Base-by-base conservation (phyloP, 2,329 filamentous ascomycete genomes). In the Aspergillus carbonarius region DNA sequence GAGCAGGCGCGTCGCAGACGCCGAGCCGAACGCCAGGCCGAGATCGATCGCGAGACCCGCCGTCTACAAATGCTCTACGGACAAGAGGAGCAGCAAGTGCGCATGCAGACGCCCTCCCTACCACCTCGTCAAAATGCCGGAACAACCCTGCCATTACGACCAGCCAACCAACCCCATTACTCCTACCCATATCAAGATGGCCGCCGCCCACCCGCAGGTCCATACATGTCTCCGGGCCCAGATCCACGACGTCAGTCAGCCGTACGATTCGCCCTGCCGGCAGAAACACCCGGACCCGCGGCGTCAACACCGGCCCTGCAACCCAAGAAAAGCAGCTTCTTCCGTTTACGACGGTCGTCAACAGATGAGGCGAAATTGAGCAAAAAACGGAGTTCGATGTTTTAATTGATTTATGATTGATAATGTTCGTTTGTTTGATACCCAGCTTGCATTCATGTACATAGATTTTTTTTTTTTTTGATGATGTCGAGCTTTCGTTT, bases 41-140 rank as follows among this genome's bases (percentile, higher is more conserved):
- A 84, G 55, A 81, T 91, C 10, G 87, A 96, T 35, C 85, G 86
- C 44, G 93, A 97, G 74, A 96, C 92, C 0, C 88, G 88, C 65
- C 83, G 92, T 0, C 77, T 97, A 7, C 78, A 82, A 57, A 80
- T 78, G 63, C 68, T 85, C 49, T 88, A 86, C 63, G 84, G 84
- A 47, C 65, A 70, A 57, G 73, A 80, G 67, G 73, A 79, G 61
- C 56, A 75, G 62, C 65, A 68, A 53, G 70, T 60, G 7, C 71
- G 73, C 30, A 62, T 66, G 55, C 50, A 72, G 51, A 48, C 63
- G 40, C 54, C 68, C 50, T 53, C 64, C 30, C 34, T 68, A 25
- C 56, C 69, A 4, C 69, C 68, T 15, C 60, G 65, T 3, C 62
- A 59, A 30, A 64, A 37, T 55, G 56, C 63, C 46, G 60, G 42